A percentile compares a stretch with the other conserved stretches of the same genome.
These are phyloP conservation scores for Rhynchosporium secalis DNA, from an alignment of 2,329 filamentous ascomycete genomes.

Conservation along the genomic window DNA sequence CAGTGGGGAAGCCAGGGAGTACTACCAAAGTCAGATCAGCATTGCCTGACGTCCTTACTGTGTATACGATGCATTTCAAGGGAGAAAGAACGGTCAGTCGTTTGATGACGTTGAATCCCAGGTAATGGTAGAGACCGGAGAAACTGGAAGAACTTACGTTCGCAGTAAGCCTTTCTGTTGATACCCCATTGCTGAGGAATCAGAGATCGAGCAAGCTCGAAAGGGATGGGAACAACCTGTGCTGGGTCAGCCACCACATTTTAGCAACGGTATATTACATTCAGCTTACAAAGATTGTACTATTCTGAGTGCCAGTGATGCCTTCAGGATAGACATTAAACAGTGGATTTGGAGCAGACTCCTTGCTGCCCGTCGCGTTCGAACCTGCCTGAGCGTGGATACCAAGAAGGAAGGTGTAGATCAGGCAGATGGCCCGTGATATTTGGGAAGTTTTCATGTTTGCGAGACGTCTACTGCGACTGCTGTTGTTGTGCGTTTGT, in stretches of 20 bases:
- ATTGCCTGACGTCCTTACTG: background rate
- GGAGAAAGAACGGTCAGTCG: background rate
- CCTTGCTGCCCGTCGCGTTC: conserved; percentile 2
- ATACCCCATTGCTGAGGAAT: conserved; percentile 53
- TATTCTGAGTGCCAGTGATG: conserved; percentile 55
- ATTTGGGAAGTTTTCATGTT: background rate
- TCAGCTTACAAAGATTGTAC: conserved; percentile 47
- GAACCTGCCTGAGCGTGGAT: conserved; percentile 4
- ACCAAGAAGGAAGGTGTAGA: conserved; percentile 2
- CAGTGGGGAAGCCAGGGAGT: conserved; percentile 50
- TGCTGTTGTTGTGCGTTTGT: background rate
- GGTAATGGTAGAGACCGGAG: background rate
- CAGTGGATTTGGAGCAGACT: conserved; percentile 49
- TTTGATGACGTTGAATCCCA: background rate
- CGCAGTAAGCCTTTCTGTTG: conserved; percentile 49
- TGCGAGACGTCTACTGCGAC: background rate
- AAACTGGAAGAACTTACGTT: conserved; percentile 10
- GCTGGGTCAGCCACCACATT: background rate
- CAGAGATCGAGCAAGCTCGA: conserved; percentile 47
- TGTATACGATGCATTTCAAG: background rate
- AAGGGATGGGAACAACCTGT: conserved; percentile 50
- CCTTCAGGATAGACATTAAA: conserved; percentile 47
- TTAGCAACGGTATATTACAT: conserved; percentile 37
- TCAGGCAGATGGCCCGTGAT: background rate
- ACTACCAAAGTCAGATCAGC: conserved; percentile 30